Conservation (phyloP, 176 grass and related monocot genomes). For the Triticum urartu region DNA sequence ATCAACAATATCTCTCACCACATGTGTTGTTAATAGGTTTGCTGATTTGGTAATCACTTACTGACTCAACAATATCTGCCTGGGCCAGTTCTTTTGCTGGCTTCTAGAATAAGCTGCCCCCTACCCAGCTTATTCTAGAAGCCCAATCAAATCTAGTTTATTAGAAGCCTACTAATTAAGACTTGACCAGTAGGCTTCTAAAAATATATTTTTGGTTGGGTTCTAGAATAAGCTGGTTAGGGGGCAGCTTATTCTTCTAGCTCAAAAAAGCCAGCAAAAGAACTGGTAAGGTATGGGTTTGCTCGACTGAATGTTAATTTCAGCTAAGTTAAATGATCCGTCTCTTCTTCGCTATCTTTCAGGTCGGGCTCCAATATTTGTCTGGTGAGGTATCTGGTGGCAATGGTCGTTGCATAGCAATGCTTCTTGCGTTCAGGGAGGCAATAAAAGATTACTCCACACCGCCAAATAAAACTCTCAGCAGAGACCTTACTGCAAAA, state of each 20-base stretch:
- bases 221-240: no score
- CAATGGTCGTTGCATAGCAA: slow-evolving; percentile 90
- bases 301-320: slow-evolving; percentile 3
- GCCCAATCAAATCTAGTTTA: no score
- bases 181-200: no score
- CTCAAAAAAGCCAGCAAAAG: no score
- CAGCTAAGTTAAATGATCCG: slow-evolving; percentile 8
- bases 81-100: no score
- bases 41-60: neutral
- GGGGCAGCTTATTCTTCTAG: no score
- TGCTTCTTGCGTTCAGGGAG: slow-evolving; percentile 88
- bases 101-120: no score
- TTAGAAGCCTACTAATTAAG: no score
- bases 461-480: slow-evolving; percentile 77
- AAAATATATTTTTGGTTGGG: no score
- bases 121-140: no score
- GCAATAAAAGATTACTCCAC: slow-evolving; percentile 83
- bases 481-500: slow-evolving; percentile 78
- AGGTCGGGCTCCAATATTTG: slow-evolving; percentile 77
- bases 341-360: neutral
- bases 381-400: slow-evolving; percentile 81
- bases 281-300: neutral
- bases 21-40: slow-evolving; percentile 4
- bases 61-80: neutral
- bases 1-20: no score